These are phyloP conservation scores for Syzygium aqueum DNA, from an alignment of 345 rosid species.

Conservation along the genomic window DNA sequence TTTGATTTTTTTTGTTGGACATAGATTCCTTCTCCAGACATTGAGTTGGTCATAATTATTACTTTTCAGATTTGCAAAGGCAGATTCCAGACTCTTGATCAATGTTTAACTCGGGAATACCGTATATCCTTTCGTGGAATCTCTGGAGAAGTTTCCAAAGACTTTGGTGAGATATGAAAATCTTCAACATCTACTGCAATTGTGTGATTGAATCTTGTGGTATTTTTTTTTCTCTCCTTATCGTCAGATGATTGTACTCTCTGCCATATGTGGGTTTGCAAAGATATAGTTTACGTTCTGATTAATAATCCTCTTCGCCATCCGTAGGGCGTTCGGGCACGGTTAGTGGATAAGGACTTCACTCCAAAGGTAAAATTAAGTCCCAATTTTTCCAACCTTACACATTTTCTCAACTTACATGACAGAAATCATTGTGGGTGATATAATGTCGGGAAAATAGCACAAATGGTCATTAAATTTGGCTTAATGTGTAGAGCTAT, in stretches of 20 bases:
- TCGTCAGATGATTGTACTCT: not conserved
- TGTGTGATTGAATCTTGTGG: not conserved
- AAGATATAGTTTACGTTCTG: not conserved
- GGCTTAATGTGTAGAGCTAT: too few species aligned
- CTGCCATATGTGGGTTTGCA: not conserved
- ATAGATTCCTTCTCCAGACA: not conserved
- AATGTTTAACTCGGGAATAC: slow-evolving; percentile 79
- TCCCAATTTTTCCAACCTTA: not conserved
- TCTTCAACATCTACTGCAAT: not conserved
- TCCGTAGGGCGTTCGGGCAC: slow-evolving; percentile 72
- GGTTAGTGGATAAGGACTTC: slow-evolving; percentile 80
- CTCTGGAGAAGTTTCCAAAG: slow-evolving; percentile 52
- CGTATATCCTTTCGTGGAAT: slow-evolving; percentile 50
- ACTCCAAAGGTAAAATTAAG: slow-evolving; percentile 63
- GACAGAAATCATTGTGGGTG: not conserved
- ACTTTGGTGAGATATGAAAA: slow-evolving; percentile 62
- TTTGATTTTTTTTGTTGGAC: too few species aligned
- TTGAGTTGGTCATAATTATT: not conserved
- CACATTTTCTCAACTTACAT: not conserved
- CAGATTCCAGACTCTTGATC: slow-evolving; percentile 80
- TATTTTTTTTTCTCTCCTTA: fast-evolving
- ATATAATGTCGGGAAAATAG: too few species aligned
- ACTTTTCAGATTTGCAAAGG: slow-evolving; percentile 70
- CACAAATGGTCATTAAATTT: too few species aligned
- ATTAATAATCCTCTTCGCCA: not conserved